Evolutionary conservation across 148 eudicot species (phyloP), one percentile per base, ranked within the genome.

Genomic region (Rhododendron molle): DNA sequence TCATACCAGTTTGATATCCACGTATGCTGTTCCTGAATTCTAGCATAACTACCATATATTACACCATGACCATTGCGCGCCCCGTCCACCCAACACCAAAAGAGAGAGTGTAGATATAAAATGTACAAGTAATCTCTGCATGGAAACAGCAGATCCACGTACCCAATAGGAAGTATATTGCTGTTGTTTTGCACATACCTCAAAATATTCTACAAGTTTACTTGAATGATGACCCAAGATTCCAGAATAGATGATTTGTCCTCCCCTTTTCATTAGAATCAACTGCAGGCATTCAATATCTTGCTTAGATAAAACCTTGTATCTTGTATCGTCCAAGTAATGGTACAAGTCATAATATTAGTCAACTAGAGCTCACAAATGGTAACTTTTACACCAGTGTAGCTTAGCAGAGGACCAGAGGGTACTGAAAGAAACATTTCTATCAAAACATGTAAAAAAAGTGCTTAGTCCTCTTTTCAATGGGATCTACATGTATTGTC

Each of bases 171-270:
- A 40, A 83, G 3, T 18, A 23, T 11, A 60, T 21, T 65, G 78
- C 13, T 30, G 4, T 32, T 32, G 11, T 34, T 69, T 44, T 85
- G 47, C 13, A 85, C 80, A 36, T 74, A 92, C 94, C 91, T 90
- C 87, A 71, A 92, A 90, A 74, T 90, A 89, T 65, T 92, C 83
- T n/a, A 92, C 85, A 11, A 92, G 84, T 4, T 83, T 76, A 65
- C 86, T 82, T 43, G 94, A 92, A 32, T 83, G 76, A 40, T 44
- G 85, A 36, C 92, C 94, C 58, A 92, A 49, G 15, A 81, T 85
- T 56, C 92, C 94, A 15, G 90, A 87, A 81, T 92, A 92, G 21
- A 92, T 92, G 14, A 88, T 76, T 34, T 82, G 86, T 38, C 90
- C 90, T 79, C 90, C 88, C 44, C 50, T 84, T 86, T 87, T 87